Evolutionary conservation across 768 basidiomycete species (phyloP).

Genomic region (Lactifluus hygrophoroides): DNA sequence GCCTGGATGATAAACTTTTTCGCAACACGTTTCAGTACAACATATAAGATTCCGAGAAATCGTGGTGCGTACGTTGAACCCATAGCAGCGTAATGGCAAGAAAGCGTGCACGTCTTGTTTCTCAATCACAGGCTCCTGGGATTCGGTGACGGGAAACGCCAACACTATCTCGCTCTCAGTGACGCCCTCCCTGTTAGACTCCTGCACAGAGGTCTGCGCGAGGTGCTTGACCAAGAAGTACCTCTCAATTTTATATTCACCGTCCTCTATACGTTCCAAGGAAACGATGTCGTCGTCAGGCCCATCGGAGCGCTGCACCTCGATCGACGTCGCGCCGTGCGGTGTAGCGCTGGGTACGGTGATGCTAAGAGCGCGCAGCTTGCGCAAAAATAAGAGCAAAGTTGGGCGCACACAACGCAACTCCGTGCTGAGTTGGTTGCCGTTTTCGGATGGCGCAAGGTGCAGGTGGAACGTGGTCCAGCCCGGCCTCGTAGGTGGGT

Average conservation of each 20-base stretch:
- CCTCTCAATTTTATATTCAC: background rate
- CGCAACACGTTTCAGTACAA: background rate
- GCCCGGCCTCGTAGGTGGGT: background rate
- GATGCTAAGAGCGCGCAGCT: constrained; percentile 18
- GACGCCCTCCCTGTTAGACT: constrained; percentile 17
- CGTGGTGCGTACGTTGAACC: constrained; percentile 21
- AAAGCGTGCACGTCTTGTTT: constrained; percentile 23
- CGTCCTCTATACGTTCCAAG: background rate
- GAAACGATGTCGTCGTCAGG: background rate
- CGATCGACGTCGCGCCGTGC: background rate
- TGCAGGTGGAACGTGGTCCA: constrained; percentile 24
- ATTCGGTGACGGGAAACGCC: constrained; percentile 22
- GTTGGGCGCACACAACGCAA: constrained; percentile 18
- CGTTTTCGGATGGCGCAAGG: constrained; percentile 10
- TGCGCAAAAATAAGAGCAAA: constrained; percentile 24
- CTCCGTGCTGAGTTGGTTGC: constrained; percentile 12
- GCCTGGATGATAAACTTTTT: constrained; percentile 27
- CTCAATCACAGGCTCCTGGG: constrained; percentile 9
- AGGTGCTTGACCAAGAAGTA: constrained; percentile 16
- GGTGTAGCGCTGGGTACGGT: background rate
- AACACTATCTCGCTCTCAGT: constrained; percentile 21
- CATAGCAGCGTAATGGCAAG: constrained; percentile 22
- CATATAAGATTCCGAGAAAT: background rate
- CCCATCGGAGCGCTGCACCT: constrained; percentile 5
- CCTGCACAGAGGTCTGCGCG: constrained; percentile 6